phyloP scores from a whole-genome alignment of 352 stramenopile genomes.

The Globisporangium spiculum region DNA sequence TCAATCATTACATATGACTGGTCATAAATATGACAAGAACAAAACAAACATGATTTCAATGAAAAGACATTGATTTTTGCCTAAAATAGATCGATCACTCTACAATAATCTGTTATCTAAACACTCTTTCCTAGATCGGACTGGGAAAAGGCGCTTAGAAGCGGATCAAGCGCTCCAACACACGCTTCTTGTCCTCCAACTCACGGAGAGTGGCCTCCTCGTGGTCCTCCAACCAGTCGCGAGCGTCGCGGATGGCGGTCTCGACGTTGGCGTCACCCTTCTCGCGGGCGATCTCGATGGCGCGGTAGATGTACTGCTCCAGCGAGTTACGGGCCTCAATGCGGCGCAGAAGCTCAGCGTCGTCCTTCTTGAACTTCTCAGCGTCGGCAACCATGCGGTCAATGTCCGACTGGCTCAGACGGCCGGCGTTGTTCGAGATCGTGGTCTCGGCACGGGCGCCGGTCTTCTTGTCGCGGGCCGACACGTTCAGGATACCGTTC shows the following conservation, averaged over 20 bases:
- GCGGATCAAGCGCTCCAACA: conserved; percentile 67
- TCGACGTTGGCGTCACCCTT: conserved; percentile 70
- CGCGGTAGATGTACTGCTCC: conserved; percentile 50
- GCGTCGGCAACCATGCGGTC: conserved; percentile 23
- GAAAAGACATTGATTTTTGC: conserved; percentile 9
- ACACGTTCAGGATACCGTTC: conserved; percentile 92
- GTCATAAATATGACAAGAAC: background rate
- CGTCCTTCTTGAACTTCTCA: conserved; percentile 9
- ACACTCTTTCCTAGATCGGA: background rate
- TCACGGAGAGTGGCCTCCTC: conserved; percentile 89
- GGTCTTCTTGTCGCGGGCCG: conserved; percentile 83
- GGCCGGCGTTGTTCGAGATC: conserved; percentile 75
- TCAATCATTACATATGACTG: too few species aligned
- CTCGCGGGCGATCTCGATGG: conserved; percentile 61
- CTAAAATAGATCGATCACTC: conserved; percentile 17
- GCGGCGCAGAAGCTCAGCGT: conserved; percentile 6
- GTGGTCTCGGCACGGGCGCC: conserved; percentile 62
- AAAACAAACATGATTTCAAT: background rate
- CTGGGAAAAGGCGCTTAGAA: conserved; percentile 34
- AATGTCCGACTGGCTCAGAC: conserved; percentile 67
- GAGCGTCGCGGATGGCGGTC: conserved; percentile 82
- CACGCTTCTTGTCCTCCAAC: conserved; percentile 93
- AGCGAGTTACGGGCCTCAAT: conserved; percentile 4
- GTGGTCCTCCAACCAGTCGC: conserved; percentile 88
- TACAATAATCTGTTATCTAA: conserved; percentile 15